Evolutionary conservation across 1,284 basidiomycete species (phyloP).

Genomic region (Ceratobasidium theobromae): DNA sequence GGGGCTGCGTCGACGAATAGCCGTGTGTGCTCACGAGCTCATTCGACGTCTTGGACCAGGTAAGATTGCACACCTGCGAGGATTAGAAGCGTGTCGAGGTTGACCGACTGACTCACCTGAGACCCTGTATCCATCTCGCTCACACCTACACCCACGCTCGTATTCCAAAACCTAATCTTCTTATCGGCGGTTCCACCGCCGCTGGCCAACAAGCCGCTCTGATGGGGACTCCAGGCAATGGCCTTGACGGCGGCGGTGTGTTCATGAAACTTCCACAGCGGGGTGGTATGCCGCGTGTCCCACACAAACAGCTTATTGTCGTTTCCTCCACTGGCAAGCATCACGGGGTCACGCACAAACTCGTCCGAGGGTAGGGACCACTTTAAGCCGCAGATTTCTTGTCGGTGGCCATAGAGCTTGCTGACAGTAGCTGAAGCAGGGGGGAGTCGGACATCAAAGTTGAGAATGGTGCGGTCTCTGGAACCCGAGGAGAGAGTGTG

Average conservation of each 20-base stretch:
- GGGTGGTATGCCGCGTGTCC: conserved; percentile 60
- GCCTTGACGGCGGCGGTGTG: conserved; percentile 98
- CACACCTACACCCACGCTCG: conserved; percentile 79
- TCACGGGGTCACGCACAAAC: conserved; percentile 54
- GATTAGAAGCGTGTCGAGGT: background rate
- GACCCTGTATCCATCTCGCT: conserved; percentile 89
- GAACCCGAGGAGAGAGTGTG: conserved; percentile 89
- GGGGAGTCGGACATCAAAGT: conserved; percentile 85
- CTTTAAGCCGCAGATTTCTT: conserved; percentile 95
- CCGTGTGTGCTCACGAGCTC: conserved; percentile 98
- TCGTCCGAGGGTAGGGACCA: conserved; percentile 70
- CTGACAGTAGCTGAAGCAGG: conserved; percentile 68
- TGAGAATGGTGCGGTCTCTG: conserved; percentile 86
- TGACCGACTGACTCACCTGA: conserved; percentile 60
- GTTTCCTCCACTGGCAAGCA: conserved; percentile 93
- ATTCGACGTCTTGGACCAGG: conserved; percentile 94
- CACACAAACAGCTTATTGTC: conserved; percentile 99
- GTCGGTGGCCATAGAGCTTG: conserved; percentile 68
- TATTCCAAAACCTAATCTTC: conserved; percentile 98
- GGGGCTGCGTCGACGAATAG: conserved; percentile 88
- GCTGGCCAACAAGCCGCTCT: conserved; percentile 86
- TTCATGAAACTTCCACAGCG: conserved; percentile 92
- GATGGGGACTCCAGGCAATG: conserved; percentile 96
- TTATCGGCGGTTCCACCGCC: conserved; percentile 99
- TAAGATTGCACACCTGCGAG: conserved; percentile 89